Base-by-base conservation (phyloP, 495 filamentous ascomycete genomes). In the Talaromyces liani region DNA sequence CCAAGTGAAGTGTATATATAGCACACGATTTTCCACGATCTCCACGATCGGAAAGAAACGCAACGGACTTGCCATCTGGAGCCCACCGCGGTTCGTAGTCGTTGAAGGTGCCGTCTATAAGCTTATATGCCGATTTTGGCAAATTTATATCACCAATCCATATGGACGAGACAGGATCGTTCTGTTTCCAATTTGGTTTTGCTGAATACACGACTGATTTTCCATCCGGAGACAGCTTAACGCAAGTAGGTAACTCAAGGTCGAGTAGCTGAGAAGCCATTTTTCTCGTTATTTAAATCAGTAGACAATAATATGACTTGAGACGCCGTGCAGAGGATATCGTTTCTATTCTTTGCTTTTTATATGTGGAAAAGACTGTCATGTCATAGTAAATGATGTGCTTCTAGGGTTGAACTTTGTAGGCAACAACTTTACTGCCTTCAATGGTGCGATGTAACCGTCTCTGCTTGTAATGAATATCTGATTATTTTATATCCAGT, bases 1-100 rank as follows among this genome's bases (percentile, higher is more conserved):
- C 10, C 39, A 66, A 58, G n/a, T 45, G 62, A 20, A 63, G 34
- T n/a, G 66, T 8, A 54, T 70, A 68, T 34, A 70, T 53, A 31
- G 53, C 66, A 58, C 53, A 64, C 31, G 61, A 47, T 8, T 27
- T 24, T 20, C 66, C 63, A 10, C 58, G 60, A 47, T 25, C 39
- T 7, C 58, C 61, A 22, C 69, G 66, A 64, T 70, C 65, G 9
- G 69, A 70, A 10, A 67, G 33, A 56, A 70, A 70, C 0, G 69
- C 69, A 29, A 70, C 60, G n/a, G 39, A 47, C 25, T 66, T 57
- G 27, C 66, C 65, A 33, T 67, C 66, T 29, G 69, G 65, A 18
- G 61, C 62, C 69, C 65, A 70, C 49, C 22, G 27, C 14, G 69
- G 63, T 16, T 51, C 55, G 29, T 68, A 56, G 51, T 70, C 69